Conservation (phyloP, 208 protist species). For the Leishmania mexicana region DNA sequence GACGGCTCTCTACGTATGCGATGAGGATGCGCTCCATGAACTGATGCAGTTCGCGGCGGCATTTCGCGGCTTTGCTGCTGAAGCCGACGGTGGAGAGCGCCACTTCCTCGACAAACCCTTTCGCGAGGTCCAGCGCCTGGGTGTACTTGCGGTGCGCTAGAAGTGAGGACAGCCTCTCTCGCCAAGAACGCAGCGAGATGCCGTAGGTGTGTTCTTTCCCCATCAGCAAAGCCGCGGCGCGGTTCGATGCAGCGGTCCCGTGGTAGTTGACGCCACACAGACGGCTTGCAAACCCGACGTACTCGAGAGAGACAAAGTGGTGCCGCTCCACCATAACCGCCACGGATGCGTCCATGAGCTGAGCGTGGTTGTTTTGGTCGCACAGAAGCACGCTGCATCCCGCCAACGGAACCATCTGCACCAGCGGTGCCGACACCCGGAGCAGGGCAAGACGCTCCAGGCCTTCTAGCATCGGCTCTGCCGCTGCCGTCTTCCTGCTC, state of each 20-base stretch:
- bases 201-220: constrained; percentile 41
- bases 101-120: constrained; percentile 62
- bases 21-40: constrained; percentile 56
- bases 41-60: constrained; percentile 41
- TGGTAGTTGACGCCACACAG: constrained; percentile 40
- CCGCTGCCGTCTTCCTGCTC: neutral
- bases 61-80: constrained; percentile 29
- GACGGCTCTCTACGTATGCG: constrained; percentile 35
- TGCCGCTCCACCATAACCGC: constrained; percentile 62
- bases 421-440: constrained; percentile 37
- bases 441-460: constrained; percentile 41
- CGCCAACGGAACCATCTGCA: constrained; percentile 46
- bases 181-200: constrained; percentile 68
- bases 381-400: constrained; percentile 46
- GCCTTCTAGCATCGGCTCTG: constrained; percentile 17
- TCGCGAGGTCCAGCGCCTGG: constrained; percentile 66
- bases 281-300: constrained; percentile 33
- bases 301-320: constrained; percentile 38
- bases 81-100: constrained; percentile 65
- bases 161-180: constrained; percentile 57
- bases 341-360: constrained; percentile 60
- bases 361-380: constrained; percentile 42
- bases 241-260: constrained; percentile 40
- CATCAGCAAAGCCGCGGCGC: constrained; percentile 38
- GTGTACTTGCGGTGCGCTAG: constrained; percentile 40